A percentile compares a stretch with the other conserved stretches of the same genome.
Evolutionary conservation across 306 rosid genomes (phyloP).

Genomic region (Abrus pulchellus): DNA sequence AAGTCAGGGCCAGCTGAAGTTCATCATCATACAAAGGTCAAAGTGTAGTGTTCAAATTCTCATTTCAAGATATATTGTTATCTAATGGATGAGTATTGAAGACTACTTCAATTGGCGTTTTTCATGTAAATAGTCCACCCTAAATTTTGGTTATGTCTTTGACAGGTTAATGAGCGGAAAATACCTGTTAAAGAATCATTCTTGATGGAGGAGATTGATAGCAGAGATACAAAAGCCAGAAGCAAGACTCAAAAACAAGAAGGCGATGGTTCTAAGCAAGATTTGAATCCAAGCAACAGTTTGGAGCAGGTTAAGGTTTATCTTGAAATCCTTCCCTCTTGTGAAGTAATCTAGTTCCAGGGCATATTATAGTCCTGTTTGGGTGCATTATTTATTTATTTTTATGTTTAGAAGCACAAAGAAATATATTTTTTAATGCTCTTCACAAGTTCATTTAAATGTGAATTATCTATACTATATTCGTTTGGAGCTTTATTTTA

Average conservation of each 20-base stretch:
- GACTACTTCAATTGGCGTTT: not conserved
- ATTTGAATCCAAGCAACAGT: constrained; percentile 38
- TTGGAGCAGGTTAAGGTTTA: constrained; percentile 49
- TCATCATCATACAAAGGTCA: constrained; percentile 65
- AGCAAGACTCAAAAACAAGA: constrained; percentile 37
- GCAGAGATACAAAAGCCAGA: constrained; percentile 43
- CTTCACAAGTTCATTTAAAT: constrained; percentile 22
- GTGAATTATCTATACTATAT: constrained; percentile 16
- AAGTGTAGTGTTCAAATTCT: constrained; percentile 17
- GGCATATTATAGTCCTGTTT: constrained; percentile 28
- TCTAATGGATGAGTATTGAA: not conserved
- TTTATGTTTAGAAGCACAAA: not conserved
- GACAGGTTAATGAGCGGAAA: constrained; percentile 38
- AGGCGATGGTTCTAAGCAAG: constrained; percentile 42
- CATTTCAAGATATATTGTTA: constrained; percentile 7
- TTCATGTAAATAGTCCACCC: constrained; percentile 1
- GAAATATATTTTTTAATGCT: not conserved
- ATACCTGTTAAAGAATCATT: constrained; percentile 44
- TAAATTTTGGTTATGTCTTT: constrained; percentile 34
- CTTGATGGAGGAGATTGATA: constrained; percentile 46
- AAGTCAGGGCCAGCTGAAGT: constrained; percentile 53
- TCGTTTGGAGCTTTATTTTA: constrained; percentile 4
- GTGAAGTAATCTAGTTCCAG: constrained; percentile 14
- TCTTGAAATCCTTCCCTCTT: constrained; percentile 17
- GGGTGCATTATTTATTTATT: not conserved